phyloP scores from a whole-genome alignment of 2,329 filamentous ascomycete species.

The Talaromyces sp. region DNA sequence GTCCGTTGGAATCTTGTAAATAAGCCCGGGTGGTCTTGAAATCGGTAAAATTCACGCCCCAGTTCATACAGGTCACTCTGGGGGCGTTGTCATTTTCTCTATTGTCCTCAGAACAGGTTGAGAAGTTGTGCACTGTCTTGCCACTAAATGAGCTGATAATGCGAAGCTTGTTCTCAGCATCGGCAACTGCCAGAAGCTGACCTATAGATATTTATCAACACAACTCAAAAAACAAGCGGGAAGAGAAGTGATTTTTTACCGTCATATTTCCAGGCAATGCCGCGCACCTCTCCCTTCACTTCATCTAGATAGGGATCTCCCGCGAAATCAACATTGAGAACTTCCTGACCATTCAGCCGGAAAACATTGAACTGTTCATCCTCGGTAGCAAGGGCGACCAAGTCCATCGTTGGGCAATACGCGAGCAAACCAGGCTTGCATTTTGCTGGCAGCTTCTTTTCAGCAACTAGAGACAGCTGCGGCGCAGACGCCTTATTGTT shows the following conservation, averaged over 20 bases:
- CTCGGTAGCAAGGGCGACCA: slow-evolving; percentile 67
- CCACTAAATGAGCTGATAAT: slow-evolving; percentile 74
- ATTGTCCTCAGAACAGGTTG: slow-evolving; percentile 20
- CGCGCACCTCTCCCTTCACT: slow-evolving; percentile 35
- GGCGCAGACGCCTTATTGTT: neutral
- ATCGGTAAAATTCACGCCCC: slow-evolving; percentile 54
- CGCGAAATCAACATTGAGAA: slow-evolving; percentile 49
- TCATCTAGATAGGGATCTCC: slow-evolving; percentile 36
- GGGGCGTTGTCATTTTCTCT: slow-evolving; percentile 1
- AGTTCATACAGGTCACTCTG: slow-evolving; percentile 47
- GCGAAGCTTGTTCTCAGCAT: slow-evolving; percentile 74
- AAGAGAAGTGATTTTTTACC: slow-evolving; percentile 41
- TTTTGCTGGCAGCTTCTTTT: slow-evolving; percentile 38
- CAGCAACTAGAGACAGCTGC: slow-evolving; percentile 36
- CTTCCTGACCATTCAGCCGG: slow-evolving; percentile 69
- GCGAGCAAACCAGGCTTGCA: slow-evolving; percentile 52
- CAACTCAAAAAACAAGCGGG: neutral
- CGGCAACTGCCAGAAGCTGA: slow-evolving; percentile 75
- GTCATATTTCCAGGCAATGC: slow-evolving; percentile 62
- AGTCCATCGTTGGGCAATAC: slow-evolving; percentile 80
- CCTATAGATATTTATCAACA: slow-evolving; percentile 18
- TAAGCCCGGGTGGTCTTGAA: slow-evolving; percentile 40
- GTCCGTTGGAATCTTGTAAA: slow-evolving; percentile 30
- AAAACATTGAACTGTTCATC: slow-evolving; percentile 70
- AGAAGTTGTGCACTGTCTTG: slow-evolving; percentile 72